These are phyloP conservation scores for Boletus reticulatus DNA, from an alignment of 768 basidiomycete species.

Conservation along the genomic window DNA sequence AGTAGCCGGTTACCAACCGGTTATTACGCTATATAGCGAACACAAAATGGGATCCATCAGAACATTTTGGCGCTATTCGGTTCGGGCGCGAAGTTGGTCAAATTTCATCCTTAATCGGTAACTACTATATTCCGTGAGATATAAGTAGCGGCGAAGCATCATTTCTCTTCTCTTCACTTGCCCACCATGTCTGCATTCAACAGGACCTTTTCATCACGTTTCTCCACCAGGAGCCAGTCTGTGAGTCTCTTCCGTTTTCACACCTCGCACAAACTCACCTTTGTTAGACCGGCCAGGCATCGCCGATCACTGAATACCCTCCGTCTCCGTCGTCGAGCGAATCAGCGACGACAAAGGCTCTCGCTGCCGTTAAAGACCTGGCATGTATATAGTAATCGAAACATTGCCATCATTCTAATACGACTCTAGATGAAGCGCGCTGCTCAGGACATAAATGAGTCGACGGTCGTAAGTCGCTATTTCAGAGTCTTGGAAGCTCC, in stretches of 20 bases:
- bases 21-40: slow-evolving; percentile 2
- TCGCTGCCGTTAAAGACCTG: slow-evolving; percentile 30
- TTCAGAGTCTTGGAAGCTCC: neutral
- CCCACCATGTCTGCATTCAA: slow-evolving; percentile 27
- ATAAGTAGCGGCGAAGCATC: slow-evolving; percentile 23
- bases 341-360: slow-evolving; percentile 20
- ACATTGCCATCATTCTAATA: neutral
- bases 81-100: slow-evolving; percentile 10
- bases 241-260: slow-evolving; percentile 14
- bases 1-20: neutral
- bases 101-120: slow-evolving; percentile 19
- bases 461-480: slow-evolving; percentile 18
- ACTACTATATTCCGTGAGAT: slow-evolving; percentile 4
- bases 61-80: slow-evolving; percentile 20
- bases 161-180: neutral
- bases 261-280: neutral
- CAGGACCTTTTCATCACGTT: slow-evolving; percentile 30
- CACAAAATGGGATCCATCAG: neutral
- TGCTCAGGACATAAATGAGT: slow-evolving; percentile 30
- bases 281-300: slow-evolving; percentile 8
- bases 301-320: slow-evolving; percentile 12
- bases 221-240: slow-evolving; percentile 25
- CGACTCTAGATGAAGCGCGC: slow-evolving; percentile 27
- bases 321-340: slow-evolving; percentile 10
- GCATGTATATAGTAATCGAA: slow-evolving; percentile 6